phyloP scores from a whole-genome alignment of 768 basidiomycete species.

The Dentipellis sp. region DNA sequence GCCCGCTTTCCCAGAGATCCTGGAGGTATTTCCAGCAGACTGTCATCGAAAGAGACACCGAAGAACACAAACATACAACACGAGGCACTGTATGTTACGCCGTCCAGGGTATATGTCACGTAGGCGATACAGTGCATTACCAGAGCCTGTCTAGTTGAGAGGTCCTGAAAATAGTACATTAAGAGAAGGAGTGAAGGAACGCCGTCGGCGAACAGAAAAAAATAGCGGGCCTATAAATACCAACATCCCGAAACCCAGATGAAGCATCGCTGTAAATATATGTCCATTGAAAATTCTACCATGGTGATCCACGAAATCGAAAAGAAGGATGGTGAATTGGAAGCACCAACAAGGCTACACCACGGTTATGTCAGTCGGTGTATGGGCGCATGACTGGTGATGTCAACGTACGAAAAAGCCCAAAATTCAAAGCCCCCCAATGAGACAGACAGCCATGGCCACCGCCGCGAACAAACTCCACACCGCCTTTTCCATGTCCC shows the following conservation, averaged over 20 bases:
- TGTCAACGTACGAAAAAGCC: neutral
- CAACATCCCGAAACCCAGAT: neutral
- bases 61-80: no score
- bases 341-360: no score
- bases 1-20: no score
- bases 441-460: neutral
- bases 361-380: no score
- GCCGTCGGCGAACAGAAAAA: no score
- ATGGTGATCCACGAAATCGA: no score
- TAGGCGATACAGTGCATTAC: neutral
- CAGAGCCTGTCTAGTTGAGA: no score
- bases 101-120: neutral
- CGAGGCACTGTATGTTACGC: no score
- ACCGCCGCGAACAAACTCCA: neutral
- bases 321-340: no score
- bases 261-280: neutral
- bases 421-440: neutral
- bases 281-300: neutral
- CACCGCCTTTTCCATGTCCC: neutral
- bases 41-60: no score
- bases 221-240: neutral
- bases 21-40: no score
- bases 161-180: neutral
- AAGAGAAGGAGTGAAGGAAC: neutral
- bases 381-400: no score